These are phyloP conservation scores for Vinca minor DNA, from an alignment of 257 asterid genomes.

Conservation along the genomic window DNA sequence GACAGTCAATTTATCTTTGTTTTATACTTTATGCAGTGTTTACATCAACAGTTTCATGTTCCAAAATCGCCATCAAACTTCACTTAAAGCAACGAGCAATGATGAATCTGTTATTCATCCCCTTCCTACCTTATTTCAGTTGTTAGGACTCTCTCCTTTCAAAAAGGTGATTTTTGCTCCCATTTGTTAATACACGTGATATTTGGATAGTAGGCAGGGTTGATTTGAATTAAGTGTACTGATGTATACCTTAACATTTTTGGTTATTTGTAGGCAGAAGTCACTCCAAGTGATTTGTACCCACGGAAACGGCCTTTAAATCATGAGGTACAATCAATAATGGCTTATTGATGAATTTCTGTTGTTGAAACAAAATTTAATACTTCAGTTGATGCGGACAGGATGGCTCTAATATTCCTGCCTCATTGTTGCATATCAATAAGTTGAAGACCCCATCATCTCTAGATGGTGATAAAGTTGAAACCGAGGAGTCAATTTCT, in stretches of 20 bases:
- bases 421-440: conserved; percentile 37
- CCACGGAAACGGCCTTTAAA: conserved; percentile 75
- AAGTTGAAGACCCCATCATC: conserved; percentile 38
- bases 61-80: conserved; percentile 48
- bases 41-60: conserved; percentile 77
- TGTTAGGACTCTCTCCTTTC: conserved; percentile 73
- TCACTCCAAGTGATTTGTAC: conserved; percentile 73
- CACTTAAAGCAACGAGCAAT: conserved; percentile 58
- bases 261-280: conserved; percentile 56
- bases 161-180: conserved; percentile 43
- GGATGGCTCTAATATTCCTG: conserved; percentile 46
- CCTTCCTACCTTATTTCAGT: conserved; percentile 73
- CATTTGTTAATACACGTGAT: background rate
- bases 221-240: background rate
- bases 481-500: conserved; percentile 68
- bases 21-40: conserved; percentile 43
- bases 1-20: conserved; percentile 13
- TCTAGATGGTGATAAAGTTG: conserved; percentile 43
- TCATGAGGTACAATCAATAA: conserved; percentile 41
- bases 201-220: background rate
- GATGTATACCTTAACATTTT: conserved; percentile 7
- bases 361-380: conserved; percentile 19
- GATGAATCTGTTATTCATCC: conserved; percentile 78
- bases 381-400: conserved; percentile 28
- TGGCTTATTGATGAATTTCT: conserved; percentile 11